Percentiles rank a stretch among this genome's conserved stretches.
phyloP scores from a whole-genome alignment of 2,329 filamentous ascomycete species.

The Rutstroemia sp. region DNA sequence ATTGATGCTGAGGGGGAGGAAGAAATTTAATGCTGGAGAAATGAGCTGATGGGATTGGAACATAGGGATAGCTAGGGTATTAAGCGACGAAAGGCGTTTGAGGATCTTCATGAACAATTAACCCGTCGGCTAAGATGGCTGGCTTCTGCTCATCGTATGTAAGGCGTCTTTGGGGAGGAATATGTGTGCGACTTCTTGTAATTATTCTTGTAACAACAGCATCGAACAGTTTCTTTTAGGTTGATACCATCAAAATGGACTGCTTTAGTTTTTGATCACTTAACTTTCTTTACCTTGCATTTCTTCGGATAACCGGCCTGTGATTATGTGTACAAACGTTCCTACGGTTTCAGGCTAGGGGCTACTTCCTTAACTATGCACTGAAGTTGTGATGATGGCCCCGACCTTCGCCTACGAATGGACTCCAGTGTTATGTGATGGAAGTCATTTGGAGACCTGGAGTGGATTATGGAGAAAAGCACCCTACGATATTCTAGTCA shows the following conservation, averaged over 20 bases:
- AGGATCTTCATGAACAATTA: not conserved
- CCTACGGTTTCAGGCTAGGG: too few species aligned
- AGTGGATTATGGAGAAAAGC: too few species aligned
- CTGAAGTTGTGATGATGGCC: too few species aligned
- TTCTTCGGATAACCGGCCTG: too few species aligned
- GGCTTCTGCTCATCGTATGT: not conserved
- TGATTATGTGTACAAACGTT: too few species aligned
- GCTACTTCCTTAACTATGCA: too few species aligned
- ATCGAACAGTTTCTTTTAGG: not conserved
- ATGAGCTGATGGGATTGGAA: not conserved
- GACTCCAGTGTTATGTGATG: too few species aligned
- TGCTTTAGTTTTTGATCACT: not conserved
- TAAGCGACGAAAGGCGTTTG: conserved; percentile 1
- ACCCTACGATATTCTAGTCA: too few species aligned
- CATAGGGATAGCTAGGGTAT: conserved; percentile 1
- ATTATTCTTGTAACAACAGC: conserved; percentile 6
- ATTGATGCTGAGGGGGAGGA: conserved; percentile 1
- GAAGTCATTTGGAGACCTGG: too few species aligned
- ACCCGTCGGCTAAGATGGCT: not conserved
- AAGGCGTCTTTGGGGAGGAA: conserved; percentile 1
- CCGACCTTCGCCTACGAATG: too few species aligned
- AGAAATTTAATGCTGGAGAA: not conserved
- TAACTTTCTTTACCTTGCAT: too few species aligned
- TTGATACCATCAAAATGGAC: not conserved
- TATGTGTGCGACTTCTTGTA: not conserved